Base-by-base conservation (phyloP, 176 grass and related monocot species). In the Ananas comosus region DNA sequence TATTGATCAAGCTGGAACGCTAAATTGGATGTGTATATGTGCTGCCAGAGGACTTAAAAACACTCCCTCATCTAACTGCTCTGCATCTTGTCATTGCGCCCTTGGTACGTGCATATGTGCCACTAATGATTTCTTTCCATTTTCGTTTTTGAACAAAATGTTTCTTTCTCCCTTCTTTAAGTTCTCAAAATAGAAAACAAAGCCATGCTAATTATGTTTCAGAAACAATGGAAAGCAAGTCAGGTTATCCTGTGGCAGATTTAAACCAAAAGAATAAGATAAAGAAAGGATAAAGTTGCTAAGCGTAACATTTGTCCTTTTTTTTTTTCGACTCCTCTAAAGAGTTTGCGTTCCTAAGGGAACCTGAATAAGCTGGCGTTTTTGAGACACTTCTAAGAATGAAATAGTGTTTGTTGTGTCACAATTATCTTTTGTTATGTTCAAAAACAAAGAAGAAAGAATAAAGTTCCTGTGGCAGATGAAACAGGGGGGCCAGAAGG, bases 11-110 rank as follows among this genome's bases (percentile, higher is more conserved):
- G 21, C 50, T 29, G 80, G 61, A 66, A 68, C 24, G 0, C 19
- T 74, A 82, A 99, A 66, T 61, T 99, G 89, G 94, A 79, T 63
- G 50, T 92, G 94, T 51, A 53, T 73, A 76, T 99, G 89, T 64
- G 24, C 82, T n/a, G 74, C 68, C 74, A 80, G 33, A 76, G 85
- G 82, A 86, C 13, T 49, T 78, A 11, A 78, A 67, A 52, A 76
- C 19, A 85, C 78, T 27, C 69, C 75, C 33, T 68, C 28, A 12
- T 85, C 82, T 66, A 96, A 91, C 19, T 99, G 89, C 69, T 86
- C 87, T 52, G 76, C 86, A 1, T 92, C 88, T 29, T 93, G 94
- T 66, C 82, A 81, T 51, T 99, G 94, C 17, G 74, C 75, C 56
- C 71, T 72, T 79, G 89, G 89, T 99, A 81, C 49, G 49, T 50